Conservation (phyloP, 2,329 filamentous ascomycete genomes). For the Penicillium decumbens region DNA sequence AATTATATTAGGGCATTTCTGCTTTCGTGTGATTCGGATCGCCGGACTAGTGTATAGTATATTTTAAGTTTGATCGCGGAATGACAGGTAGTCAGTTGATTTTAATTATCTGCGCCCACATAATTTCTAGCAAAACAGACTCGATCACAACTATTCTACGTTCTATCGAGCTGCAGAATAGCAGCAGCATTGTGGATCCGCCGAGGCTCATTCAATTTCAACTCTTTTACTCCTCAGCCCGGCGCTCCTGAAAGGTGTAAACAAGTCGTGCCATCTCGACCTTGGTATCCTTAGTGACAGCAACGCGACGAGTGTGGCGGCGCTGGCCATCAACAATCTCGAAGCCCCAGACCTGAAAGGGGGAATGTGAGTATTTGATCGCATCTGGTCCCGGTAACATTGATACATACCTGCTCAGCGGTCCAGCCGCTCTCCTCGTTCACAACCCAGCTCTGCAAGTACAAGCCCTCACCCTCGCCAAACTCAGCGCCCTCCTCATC, state of each 20-base stretch:
- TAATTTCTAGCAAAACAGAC: not conserved
- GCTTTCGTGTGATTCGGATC: not conserved
- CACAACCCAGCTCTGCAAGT: constrained; percentile 49
- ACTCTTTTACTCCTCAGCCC: constrained; percentile 1
- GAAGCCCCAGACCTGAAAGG: constrained; percentile 44
- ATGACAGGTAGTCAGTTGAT: not conserved
- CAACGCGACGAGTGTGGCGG: constrained; percentile 42
- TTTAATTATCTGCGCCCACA: not conserved
- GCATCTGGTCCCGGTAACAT: constrained; percentile 1
- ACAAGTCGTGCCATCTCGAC: constrained; percentile 39
- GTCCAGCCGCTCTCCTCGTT: constrained; percentile 51
- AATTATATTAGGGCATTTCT: not conserved
- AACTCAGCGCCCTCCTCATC: constrained; percentile 47
- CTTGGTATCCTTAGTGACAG: constrained; percentile 36
- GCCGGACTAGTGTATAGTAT: not conserved
- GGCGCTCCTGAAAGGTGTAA: constrained; percentile 32
- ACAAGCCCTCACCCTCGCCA: constrained; percentile 41
- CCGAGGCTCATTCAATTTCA: not conserved
- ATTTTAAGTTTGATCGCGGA: not conserved
- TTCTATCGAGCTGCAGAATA: not conserved
- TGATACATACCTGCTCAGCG: constrained; percentile 47
- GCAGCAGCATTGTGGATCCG: not conserved
- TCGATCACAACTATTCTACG: not conserved
- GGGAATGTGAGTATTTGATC: constrained; percentile 7
- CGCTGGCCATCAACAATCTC: constrained; percentile 41